Evolutionary conservation across 345 rosid genomes (phyloP).

Genomic region (Capsella bursapastoris): DNA sequence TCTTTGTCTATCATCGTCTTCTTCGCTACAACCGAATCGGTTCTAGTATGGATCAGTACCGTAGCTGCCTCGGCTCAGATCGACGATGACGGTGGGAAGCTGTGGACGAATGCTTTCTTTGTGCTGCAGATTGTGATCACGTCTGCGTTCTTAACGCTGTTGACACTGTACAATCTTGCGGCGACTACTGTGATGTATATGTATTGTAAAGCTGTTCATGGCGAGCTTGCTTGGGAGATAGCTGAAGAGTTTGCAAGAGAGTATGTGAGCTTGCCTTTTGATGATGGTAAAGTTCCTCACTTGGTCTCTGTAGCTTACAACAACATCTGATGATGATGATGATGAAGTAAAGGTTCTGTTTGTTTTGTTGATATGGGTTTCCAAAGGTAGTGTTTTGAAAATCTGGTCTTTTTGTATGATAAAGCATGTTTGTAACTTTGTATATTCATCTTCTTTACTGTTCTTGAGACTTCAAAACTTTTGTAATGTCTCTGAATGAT

Average conservation of each 20-base stretch:
- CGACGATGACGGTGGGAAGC: slow-evolving; percentile 4
- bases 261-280: slow-evolving; percentile 78
- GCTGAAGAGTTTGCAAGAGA: slow-evolving; percentile 68
- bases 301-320: slow-evolving; percentile 53
- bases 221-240: slow-evolving; percentile 75
- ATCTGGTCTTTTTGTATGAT: slow-evolving; percentile 23
- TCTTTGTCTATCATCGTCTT: slow-evolving; percentile 47
- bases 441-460: slow-evolving; percentile 12
- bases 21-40: slow-evolving; percentile 36
- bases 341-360: neutral
- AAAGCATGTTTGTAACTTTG: slow-evolving; percentile 27
- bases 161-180: slow-evolving; percentile 54
- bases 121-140: slow-evolving; percentile 55
- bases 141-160: slow-evolving; percentile 44
- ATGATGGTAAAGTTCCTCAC: slow-evolving; percentile 72
- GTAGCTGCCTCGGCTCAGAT: slow-evolving; percentile 16
- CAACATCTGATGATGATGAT: slow-evolving; percentile 13
- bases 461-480: slow-evolving; percentile 4
- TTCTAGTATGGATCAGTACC: slow-evolving; percentile 44
- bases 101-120: slow-evolving; percentile 54
- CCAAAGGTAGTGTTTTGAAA: neutral
- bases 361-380: neutral
- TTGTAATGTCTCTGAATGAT: slow-evolving; percentile 23
- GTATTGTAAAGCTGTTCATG: slow-evolving; percentile 68
- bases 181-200: slow-evolving; percentile 65